Percentiles rank a stretch among this genome's conserved stretches.
phyloP scores from a whole-genome alignment of 2,329 filamentous ascomycete genomes.

The Ascochyta lentis region DNA sequence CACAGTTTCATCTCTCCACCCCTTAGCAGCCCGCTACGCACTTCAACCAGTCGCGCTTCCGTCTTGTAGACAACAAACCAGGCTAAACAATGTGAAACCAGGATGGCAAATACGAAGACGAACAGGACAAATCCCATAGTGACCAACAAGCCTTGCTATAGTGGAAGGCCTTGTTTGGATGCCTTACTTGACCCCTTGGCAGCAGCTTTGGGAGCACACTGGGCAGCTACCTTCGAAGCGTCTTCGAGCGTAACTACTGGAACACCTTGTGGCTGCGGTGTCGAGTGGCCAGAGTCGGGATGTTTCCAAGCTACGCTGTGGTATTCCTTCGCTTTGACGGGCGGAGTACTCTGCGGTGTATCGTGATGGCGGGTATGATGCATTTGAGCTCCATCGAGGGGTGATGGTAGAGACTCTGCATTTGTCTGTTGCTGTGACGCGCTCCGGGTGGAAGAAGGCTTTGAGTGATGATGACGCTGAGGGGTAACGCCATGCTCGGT shows the following conservation, averaged over 20 bases:
- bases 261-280: not conserved
- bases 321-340: not conserved
- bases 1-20: conserved; percentile 43
- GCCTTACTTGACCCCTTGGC: not conserved
- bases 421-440: not conserved
- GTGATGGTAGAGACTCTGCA: not conserved
- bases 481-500: not conserved
- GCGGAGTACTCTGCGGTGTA: not conserved
- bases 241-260: not conserved
- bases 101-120: conserved; percentile 27
- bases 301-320: too few species aligned
- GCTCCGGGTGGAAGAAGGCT: not conserved
- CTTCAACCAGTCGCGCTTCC: conserved; percentile 34
- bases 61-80: conserved; percentile 42
- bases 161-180: not conserved
- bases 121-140: conserved; percentile 22
- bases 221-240: not conserved
- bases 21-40: conserved; percentile 29
- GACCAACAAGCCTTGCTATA: conserved; percentile 5
- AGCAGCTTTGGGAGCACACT: not conserved
- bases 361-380: not conserved
- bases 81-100: conserved; percentile 37
- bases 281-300: not conserved
- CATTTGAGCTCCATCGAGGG: conserved; percentile 7
- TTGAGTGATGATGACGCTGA: not conserved